Evolutionary conservation across 208 protist species (phyloP).

Genomic region (Crithidia mellificae): DNA sequence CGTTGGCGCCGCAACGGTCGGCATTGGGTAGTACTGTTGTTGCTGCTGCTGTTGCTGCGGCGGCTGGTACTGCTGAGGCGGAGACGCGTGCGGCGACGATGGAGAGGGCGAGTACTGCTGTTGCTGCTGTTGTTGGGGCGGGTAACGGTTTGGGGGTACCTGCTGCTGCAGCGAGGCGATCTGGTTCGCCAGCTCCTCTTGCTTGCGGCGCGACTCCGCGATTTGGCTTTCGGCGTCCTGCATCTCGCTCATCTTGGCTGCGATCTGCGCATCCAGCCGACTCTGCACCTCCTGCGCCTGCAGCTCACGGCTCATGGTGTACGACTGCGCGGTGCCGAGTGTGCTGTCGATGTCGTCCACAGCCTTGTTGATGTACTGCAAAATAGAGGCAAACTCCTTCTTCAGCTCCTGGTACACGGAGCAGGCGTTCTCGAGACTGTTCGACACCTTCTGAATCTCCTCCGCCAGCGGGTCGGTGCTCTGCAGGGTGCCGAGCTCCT

Average conservation of each 20-base stretch:
- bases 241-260: conserved; percentile 73
- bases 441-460: conserved; percentile 79
- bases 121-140: conserved; percentile 9
- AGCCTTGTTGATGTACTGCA: conserved; percentile 46
- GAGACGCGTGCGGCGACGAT: background rate
- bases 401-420: conserved; percentile 50
- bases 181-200: conserved; percentile 40
- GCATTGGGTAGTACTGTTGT: conserved; percentile 13
- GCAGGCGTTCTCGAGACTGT: conserved; percentile 72
- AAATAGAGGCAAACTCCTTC: conserved; percentile 55
- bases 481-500: conserved; percentile 54
- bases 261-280: conserved; percentile 71
- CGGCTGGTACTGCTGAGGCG: background rate
- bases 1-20: background rate
- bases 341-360: conserved; percentile 59
- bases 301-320: conserved; percentile 55
- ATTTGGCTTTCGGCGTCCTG: conserved; percentile 43
- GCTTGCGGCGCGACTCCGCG: conserved; percentile 42
- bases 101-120: too few relatives aligned
- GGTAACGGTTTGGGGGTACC: conserved; percentile 11
- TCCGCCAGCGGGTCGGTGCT: conserved; percentile 68
- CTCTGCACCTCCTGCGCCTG: conserved; percentile 61
- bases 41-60: conserved; percentile 2
- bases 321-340: conserved; percentile 62
- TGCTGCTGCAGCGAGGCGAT: conserved; percentile 33